These are phyloP conservation scores for Phaseolus coccineus DNA, from an alignment of 331 rosid genomes.

Conservation along the genomic window DNA sequence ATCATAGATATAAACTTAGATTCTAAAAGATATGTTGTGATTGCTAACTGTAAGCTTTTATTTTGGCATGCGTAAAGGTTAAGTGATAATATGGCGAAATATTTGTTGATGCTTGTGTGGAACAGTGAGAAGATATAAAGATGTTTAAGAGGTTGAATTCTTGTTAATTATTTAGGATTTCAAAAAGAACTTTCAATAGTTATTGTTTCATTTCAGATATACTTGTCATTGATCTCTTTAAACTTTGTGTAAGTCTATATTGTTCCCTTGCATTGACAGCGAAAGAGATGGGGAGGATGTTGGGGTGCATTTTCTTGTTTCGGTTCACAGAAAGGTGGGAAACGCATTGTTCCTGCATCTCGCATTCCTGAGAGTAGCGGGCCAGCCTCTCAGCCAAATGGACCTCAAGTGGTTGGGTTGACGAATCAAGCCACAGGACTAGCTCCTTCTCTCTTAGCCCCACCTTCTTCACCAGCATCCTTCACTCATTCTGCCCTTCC, in stretches of 20 bases:
- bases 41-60: conserved; percentile 17
- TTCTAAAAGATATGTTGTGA: conserved; percentile 13
- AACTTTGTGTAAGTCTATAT: conserved; percentile 33
- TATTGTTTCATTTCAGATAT: conserved; percentile 38
- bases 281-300: conserved; percentile 99
- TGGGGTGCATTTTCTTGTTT: conserved; percentile 94
- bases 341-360: conserved; percentile 93
- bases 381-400: conserved; percentile 76
- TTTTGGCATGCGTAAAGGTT: conserved; percentile 21
- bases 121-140: conserved; percentile 28
- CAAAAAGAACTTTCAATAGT: conserved; percentile 4
- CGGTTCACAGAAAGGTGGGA: conserved; percentile 87
- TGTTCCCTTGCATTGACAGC: conserved; percentile 62
- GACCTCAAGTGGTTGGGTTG: conserved; percentile 75
- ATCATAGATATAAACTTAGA: background rate
- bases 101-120: conserved; percentile 22
- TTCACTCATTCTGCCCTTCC: conserved; percentile 94
- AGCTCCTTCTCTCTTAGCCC: conserved; percentile 94
- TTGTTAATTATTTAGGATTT: conserved; percentile 14
- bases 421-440: conserved; percentile 76
- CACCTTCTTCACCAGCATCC: conserved; percentile 98
- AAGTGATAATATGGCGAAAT: background rate
- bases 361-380: conserved; percentile 82
- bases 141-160: conserved; percentile 28
- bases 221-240: conserved; percentile 29